A percentile compares a stretch with the other conserved stretches of the same genome.
These are phyloP conservation scores for Botryococcus braunii DNA, from an alignment of 163 green algal genomes.

Conservation along the genomic window DNA sequence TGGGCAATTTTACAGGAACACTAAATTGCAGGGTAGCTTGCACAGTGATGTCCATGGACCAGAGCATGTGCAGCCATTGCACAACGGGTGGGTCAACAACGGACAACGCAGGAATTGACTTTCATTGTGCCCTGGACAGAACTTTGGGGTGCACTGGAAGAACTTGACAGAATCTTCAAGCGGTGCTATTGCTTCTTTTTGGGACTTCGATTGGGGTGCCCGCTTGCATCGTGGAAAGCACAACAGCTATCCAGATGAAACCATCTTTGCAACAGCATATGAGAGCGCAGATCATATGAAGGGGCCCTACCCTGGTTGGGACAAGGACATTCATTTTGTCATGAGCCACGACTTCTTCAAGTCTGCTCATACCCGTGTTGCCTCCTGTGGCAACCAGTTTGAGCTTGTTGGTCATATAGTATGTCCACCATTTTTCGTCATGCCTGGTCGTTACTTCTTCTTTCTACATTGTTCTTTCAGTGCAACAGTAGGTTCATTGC, in stretches of 20 bases:
- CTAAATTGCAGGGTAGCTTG: not conserved
- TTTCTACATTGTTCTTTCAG: not conserved
- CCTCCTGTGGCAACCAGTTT: conserved; percentile 88
- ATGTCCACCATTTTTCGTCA: too few relatives aligned
- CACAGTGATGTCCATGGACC: not conserved
- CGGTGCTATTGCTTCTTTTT: conserved; percentile 57
- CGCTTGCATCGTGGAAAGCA: not conserved
- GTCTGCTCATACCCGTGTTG: conserved; percentile 37
- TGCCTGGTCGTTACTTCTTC: too few relatives aligned
- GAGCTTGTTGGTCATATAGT: conserved; percentile 45
- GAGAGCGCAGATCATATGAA: conserved; percentile 25
- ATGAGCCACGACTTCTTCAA: conserved; percentile 65
- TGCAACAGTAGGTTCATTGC: not conserved
- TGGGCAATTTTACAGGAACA: not conserved
- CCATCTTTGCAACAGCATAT: conserved; percentile 73
- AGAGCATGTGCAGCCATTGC: not conserved
- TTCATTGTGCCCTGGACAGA: conserved; percentile 13
- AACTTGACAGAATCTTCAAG: conserved; percentile 60
- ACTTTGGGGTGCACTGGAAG: conserved; percentile 40
- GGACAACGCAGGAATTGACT: not conserved
- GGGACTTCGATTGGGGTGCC: conserved; percentile 70
- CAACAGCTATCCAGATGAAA: conserved; percentile 29
- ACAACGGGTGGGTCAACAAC: not conserved
- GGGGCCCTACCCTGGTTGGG: conserved; percentile 59
- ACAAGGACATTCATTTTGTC: conserved; percentile 81